Evolutionary conservation across 2,329 filamentous ascomycete species (phyloP).

Genomic region (Colletotrichum sp.): DNA sequence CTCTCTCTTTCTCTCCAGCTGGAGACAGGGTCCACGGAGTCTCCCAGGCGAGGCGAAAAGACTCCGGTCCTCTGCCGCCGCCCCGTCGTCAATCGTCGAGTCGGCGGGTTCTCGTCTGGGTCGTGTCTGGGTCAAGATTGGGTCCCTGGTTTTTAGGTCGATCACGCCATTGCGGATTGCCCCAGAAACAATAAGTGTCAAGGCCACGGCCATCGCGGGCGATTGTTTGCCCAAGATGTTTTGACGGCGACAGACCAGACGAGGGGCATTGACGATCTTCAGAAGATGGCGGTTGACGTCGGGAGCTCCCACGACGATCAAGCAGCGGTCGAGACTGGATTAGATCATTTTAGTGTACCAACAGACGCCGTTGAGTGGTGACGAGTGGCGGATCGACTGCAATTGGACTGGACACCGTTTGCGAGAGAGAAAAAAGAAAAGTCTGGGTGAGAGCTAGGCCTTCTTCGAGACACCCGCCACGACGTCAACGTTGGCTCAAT

Average conservation of each 20-base stretch:
- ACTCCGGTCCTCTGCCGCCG: neutral
- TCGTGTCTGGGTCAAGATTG: neutral
- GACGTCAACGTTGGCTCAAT: neutral
- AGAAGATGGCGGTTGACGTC: neutral
- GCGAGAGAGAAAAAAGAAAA: neutral
- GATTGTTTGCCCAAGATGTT: neutral
- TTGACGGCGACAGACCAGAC: neutral
- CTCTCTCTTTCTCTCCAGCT: neutral
- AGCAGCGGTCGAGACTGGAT: neutral
- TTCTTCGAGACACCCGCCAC: neutral
- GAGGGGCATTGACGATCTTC: neutral
- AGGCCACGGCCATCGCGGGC: neutral
- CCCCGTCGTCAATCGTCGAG: neutral
- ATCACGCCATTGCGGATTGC: slow-evolving; percentile 13
- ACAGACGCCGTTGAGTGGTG: slow-evolving; percentile 9
- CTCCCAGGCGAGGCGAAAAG: neutral
- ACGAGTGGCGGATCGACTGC: neutral
- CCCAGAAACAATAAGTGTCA: slow-evolving; percentile 5
- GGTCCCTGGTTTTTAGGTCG: neutral
- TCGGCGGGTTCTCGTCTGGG: neutral
- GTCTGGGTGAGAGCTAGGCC: neutral
- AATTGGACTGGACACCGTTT: slow-evolving; percentile 1
- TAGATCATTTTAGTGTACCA: neutral
- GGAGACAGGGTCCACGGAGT: neutral
- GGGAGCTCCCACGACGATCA: neutral